Evolutionary conservation across 2,329 filamentous ascomycete genomes (phyloP).

Genomic region (Aspergillus sp.): DNA sequence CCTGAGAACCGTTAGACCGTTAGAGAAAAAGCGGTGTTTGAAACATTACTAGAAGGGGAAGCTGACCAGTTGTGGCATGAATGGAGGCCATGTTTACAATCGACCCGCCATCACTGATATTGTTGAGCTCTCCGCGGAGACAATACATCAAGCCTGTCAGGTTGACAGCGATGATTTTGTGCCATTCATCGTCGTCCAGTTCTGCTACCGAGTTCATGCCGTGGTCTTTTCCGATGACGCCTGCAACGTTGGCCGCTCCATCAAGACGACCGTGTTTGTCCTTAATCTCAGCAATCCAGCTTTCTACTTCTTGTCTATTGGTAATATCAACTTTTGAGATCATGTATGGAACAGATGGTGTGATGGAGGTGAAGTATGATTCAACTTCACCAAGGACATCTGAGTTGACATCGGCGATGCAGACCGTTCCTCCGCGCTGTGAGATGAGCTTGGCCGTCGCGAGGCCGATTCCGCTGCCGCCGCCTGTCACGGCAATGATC

Average conservation of each 20-base stretch:
- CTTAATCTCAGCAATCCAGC: not conserved
- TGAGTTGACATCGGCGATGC: not conserved
- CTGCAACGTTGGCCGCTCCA: not conserved
- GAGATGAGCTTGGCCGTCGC: conserved; percentile 1
- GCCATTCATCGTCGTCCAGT: not conserved
- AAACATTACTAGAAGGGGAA: no score
- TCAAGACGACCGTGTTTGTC: not conserved
- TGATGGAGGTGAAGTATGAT: not conserved
- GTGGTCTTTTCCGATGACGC: not conserved
- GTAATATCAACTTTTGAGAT: not conserved
- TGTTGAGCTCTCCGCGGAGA: not conserved
- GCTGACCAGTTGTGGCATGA: no score
- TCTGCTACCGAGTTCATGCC: not conserved
- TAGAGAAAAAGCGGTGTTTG: not conserved
- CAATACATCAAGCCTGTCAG: conserved; percentile 1
- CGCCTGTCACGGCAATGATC: not conserved
- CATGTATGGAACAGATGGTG: not conserved
- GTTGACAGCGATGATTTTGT: not conserved
- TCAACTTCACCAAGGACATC: not conserved
- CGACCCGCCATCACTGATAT: not conserved
- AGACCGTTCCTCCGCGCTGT: not conserved
- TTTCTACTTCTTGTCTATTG: not conserved
- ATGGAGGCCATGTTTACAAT: conserved; percentile 7
- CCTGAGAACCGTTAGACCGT: not conserved
- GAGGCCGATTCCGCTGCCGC: not conserved